phyloP scores from a whole-genome alignment of 2,329 filamentous ascomycete species.

The Neopestalotiopsis sp. region DNA sequence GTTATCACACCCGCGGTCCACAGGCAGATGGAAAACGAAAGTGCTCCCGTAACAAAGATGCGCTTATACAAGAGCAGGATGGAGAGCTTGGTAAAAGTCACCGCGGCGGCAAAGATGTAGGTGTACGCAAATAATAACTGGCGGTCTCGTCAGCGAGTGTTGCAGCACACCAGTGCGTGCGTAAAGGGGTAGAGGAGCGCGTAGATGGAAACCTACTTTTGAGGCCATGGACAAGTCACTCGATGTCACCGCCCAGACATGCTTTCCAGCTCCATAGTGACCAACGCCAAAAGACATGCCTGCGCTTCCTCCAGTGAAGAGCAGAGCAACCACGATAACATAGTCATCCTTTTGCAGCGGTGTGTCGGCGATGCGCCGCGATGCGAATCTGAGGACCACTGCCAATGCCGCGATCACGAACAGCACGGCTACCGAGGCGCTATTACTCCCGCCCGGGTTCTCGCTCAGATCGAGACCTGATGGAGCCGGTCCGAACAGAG shows the following conservation, averaged over 20 bases:
- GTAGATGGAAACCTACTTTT: not conserved
- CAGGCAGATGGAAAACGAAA: not conserved
- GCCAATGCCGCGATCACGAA: not conserved
- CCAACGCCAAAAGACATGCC: slow-evolving; percentile 2
- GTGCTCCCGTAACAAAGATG: not conserved
- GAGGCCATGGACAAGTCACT: not conserved
- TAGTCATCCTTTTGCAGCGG: slow-evolving; percentile 1
- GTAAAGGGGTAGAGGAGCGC: not conserved
- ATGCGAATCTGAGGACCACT: not conserved
- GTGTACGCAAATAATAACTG: not conserved
- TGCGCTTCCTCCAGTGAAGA: not conserved
- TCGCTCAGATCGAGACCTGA: not conserved
- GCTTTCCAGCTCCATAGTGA: not conserved
- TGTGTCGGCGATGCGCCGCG: not conserved
- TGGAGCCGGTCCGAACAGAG: not conserved
- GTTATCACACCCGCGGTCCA: not conserved
- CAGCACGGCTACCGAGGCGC: not conserved
- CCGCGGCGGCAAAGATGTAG: not conserved
- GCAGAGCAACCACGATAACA: not conserved
- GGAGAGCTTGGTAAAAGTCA: slow-evolving; percentile 3
- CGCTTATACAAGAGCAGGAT: not conserved
- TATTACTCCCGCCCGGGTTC: not conserved
- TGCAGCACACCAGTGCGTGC: too few species aligned
- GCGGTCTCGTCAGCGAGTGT: not conserved
- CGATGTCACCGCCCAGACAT: not conserved